Conservation (phyloP, 495 filamentous ascomycete genomes). For the Daldinia vernicosa region DNA sequence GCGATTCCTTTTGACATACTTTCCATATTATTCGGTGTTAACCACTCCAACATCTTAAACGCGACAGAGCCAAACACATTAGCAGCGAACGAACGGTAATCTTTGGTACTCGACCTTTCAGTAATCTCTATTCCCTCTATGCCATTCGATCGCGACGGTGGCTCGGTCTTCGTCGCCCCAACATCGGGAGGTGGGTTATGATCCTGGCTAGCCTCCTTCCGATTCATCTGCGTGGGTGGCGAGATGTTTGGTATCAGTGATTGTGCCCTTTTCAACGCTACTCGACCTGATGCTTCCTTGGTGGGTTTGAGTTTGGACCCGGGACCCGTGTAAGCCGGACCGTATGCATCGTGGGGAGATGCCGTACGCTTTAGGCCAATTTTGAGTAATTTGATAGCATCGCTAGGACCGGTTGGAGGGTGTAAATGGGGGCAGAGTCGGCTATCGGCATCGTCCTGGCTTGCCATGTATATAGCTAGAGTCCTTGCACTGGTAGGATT, state of each 20-base stretch:
- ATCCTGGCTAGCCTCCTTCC: slow-evolving; percentile 31
- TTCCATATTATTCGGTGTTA: slow-evolving; percentile 64
- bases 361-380: slow-evolving; percentile 47
- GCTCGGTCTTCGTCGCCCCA: slow-evolving; percentile 24
- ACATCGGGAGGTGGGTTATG: slow-evolving; percentile 21
- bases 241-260: background rate
- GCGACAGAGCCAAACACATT: slow-evolving; percentile 81
- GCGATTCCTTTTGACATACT: slow-evolving; percentile 50
- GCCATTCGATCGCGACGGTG: background rate
- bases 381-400: slow-evolving; percentile 50
- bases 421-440: slow-evolving; percentile 71
- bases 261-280: slow-evolving; percentile 17
- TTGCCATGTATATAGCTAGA: slow-evolving; percentile 80
- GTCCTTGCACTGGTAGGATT: slow-evolving; percentile 75
- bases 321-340: slow-evolving; percentile 6
- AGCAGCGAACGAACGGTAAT: slow-evolving; percentile 85
- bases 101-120: slow-evolving; percentile 67
- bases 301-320: slow-evolving; percentile 14
- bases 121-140: slow-evolving; percentile 38
- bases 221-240: slow-evolving; percentile 15
- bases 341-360: slow-evolving; percentile 24
- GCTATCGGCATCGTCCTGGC: slow-evolving; percentile 76
- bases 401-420: slow-evolving; percentile 50
- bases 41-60: slow-evolving; percentile 82
- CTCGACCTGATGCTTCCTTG: slow-evolving; percentile 8